Percentiles rank a stretch among this genome's conserved stretches.
Conservation (phyloP, 2,329 filamentous ascomycete species). For the Pseudogymnoascus sp. region DNA sequence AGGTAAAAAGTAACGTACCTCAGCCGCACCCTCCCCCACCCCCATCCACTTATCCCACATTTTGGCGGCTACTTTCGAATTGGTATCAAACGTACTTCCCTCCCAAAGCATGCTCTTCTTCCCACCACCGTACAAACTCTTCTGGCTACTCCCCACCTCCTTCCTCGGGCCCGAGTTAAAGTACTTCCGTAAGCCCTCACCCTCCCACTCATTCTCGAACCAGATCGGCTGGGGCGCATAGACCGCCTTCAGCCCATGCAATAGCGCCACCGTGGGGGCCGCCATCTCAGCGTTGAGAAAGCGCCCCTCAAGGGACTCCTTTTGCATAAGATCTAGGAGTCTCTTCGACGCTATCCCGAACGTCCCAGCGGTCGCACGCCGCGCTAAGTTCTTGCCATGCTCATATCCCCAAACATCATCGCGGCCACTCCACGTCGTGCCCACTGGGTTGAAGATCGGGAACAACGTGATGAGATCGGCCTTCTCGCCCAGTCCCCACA, state of each 20-base stretch:
- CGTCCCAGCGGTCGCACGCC: slow-evolving; percentile 70
- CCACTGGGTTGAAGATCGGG: slow-evolving; percentile 69
- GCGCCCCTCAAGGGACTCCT: slow-evolving; percentile 64
- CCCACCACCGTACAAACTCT: slow-evolving; percentile 53
- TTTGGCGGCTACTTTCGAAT: slow-evolving; percentile 48
- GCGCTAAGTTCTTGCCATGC: slow-evolving; percentile 46
- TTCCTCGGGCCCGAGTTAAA: slow-evolving; percentile 53
- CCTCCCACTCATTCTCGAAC: slow-evolving; percentile 66
- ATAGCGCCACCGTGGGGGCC: slow-evolving; percentile 61
- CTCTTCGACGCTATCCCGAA: slow-evolving; percentile 65
- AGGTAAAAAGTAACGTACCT: slow-evolving; percentile 16
- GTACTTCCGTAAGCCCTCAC: slow-evolving; percentile 46
- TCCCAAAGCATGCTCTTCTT: slow-evolving; percentile 46
- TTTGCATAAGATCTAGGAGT: slow-evolving; percentile 68
- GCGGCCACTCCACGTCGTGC: slow-evolving; percentile 65
- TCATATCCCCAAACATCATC: slow-evolving; percentile 53
- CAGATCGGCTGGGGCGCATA: slow-evolving; percentile 73
- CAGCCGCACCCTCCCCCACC: slow-evolving; percentile 45
- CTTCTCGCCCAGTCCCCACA: slow-evolving; percentile 70
- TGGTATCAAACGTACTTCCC: slow-evolving; percentile 55
- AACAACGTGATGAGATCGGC: slow-evolving; percentile 58
- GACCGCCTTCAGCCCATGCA: slow-evolving; percentile 72
- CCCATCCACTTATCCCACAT: slow-evolving; percentile 59
- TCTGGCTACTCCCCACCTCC: slow-evolving; percentile 42
- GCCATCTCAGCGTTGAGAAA: slow-evolving; percentile 78